These are phyloP conservation scores for Anthracocystis panici-leucophaei DNA, from an alignment of 1,284 basidiomycete species.

Conservation along the genomic window DNA sequence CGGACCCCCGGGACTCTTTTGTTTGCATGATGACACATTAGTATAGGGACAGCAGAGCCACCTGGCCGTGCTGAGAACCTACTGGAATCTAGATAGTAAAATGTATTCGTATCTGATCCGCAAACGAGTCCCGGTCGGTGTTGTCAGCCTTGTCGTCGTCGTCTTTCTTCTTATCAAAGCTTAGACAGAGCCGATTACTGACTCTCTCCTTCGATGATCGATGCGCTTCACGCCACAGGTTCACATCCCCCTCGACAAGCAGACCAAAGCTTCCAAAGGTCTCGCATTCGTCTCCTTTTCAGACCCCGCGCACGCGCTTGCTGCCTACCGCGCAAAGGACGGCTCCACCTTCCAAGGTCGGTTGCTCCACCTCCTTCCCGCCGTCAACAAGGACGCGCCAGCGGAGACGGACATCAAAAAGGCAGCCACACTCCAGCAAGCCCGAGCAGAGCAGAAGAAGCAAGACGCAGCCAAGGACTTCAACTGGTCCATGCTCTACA, in stretches of 20 bases:
- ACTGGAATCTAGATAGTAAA: slow-evolving; percentile 69
- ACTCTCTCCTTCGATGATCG: slow-evolving; percentile 7
- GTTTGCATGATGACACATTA: slow-evolving; percentile 58
- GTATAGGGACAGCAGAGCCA: slow-evolving; percentile 69
- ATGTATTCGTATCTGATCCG: slow-evolving; percentile 44
- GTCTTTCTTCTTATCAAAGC: neutral
- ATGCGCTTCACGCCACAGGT: slow-evolving; percentile 73
- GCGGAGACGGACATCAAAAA: slow-evolving; percentile 34
- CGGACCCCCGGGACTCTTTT: neutral
- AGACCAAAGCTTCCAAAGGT: slow-evolving; percentile 80
- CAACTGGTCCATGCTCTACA: slow-evolving; percentile 95
- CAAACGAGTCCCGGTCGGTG: slow-evolving; percentile 11
- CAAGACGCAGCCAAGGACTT: slow-evolving; percentile 83
- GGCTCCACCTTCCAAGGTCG: slow-evolving; percentile 91
- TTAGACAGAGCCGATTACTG: slow-evolving; percentile 1
- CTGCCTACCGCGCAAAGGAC: slow-evolving; percentile 83
- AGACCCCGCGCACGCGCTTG: slow-evolving; percentile 77
- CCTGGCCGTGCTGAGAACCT: slow-evolving; percentile 56
- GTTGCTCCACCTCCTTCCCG: slow-evolving; percentile 88
- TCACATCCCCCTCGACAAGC: slow-evolving; percentile 82
- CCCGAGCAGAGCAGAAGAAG: slow-evolving; percentile 77
- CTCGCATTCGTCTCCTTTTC: slow-evolving; percentile 81
- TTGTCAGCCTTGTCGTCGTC: slow-evolving; percentile 5
- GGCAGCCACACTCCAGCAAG: slow-evolving; percentile 72
- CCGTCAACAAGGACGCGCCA: slow-evolving; percentile 74